Conservation (phyloP, 2,329 filamentous ascomycete genomes). For the Knufia petricola region DNA sequence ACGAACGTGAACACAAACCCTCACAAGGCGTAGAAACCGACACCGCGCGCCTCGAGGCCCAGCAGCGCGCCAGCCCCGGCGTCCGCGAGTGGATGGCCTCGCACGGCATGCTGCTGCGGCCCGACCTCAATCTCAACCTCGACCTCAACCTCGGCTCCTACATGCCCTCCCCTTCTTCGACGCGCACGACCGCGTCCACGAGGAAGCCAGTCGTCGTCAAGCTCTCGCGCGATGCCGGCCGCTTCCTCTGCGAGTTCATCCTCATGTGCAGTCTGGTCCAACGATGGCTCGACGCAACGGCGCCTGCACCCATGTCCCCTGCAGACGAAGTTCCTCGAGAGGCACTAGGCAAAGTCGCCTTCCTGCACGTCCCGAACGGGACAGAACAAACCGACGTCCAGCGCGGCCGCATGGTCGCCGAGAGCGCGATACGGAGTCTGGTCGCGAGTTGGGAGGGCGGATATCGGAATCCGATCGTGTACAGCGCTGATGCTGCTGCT, state of each 20-base stretch:
- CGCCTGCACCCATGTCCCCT: not conserved
- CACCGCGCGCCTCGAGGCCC: not conserved
- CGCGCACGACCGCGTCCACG: no score
- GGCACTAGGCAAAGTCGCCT: constrained; percentile 44
- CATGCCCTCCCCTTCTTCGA: no score
- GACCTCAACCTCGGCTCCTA: no score
- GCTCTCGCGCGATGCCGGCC: constrained; percentile 60
- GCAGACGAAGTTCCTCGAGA: constrained; percentile 11
- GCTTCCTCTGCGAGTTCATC: constrained; percentile 70
- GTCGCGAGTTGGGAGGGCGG: constrained; percentile 31
- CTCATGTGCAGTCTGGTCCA: constrained; percentile 45
- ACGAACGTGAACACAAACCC: no score
- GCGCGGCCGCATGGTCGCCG: constrained; percentile 31
- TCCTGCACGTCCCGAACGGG: constrained; percentile 62
- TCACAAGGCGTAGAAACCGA: no score
- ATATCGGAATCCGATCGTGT: constrained; percentile 9
- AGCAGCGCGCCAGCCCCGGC: not conserved
- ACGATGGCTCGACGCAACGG: not conserved
- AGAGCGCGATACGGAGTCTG: constrained; percentile 35
- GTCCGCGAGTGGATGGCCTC: not conserved
- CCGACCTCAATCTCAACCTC: no score
- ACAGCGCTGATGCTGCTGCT: not conserved
- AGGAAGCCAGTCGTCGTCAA: constrained; percentile 34
- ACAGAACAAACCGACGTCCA: constrained; percentile 40
- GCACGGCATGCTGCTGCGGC: not conserved